A percentile compares a stretch with the other conserved stretches of the same genome.
Conservation (phyloP, 1,284 basidiomycete species). For the Coniferiporia weirii region DNA sequence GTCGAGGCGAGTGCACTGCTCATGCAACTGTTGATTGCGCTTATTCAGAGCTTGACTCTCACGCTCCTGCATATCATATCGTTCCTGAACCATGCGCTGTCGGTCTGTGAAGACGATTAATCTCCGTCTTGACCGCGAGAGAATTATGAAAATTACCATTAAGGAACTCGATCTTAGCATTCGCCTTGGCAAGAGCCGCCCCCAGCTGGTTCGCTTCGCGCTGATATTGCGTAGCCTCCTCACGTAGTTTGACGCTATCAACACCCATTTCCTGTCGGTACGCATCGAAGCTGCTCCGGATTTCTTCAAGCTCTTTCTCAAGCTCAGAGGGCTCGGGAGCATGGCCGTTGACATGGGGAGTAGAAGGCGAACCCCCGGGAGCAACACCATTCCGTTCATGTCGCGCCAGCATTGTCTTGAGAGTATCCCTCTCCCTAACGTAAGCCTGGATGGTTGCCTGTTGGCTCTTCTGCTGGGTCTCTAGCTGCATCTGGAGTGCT, state of each 20-base stretch:
- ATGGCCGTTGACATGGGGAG: constrained; percentile 30
- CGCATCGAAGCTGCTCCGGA: constrained; percentile 71
- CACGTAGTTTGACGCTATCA: constrained; percentile 64
- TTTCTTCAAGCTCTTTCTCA: constrained; percentile 59
- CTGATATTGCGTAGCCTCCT: constrained; percentile 62
- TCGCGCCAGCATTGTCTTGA: constrained; percentile 68
- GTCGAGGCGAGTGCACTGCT: constrained; percentile 61
- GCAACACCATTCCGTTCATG: constrained; percentile 34
- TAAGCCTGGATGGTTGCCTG: constrained; percentile 74
- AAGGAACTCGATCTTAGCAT: constrained; percentile 71
- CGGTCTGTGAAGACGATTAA: constrained; percentile 43
- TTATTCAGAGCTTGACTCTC: constrained; percentile 57
- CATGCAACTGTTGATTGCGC: constrained; percentile 64
- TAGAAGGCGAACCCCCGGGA: constrained; percentile 19
- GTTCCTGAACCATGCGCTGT: constrained; percentile 60
- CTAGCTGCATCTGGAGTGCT: constrained; percentile 71
- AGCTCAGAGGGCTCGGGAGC: constrained; percentile 29
- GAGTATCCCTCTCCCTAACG: constrained; percentile 83
- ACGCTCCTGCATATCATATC: constrained; percentile 47
- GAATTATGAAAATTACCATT: constrained; percentile 45
- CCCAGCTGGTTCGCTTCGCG: constrained; percentile 63
- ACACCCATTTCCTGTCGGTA: constrained; percentile 75
- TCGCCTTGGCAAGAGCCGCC: constrained; percentile 72
- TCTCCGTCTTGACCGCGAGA: background rate
- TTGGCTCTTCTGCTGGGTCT: constrained; percentile 60